Evolutionary conservation across 805 yeast species (phyloP).

Genomic region (Lachancea meyersii): DNA sequence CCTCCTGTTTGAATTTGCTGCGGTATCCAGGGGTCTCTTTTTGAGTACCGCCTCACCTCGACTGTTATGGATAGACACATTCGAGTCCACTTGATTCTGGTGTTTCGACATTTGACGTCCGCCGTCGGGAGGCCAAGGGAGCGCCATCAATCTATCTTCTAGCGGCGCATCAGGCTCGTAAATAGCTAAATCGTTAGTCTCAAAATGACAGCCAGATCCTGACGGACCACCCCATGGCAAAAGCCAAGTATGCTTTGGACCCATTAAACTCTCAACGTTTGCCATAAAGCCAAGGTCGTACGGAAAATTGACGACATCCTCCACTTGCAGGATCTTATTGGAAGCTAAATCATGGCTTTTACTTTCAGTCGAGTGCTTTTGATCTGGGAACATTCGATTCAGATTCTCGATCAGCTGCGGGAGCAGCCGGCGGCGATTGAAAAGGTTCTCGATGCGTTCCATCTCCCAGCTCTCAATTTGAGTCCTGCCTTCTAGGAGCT

Average conservation of each 20-base stretch:
- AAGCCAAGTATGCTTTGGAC: conserved; percentile 59
- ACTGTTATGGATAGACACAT: conserved; percentile 15
- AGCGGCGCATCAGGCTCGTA: conserved; percentile 19
- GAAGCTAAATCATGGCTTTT: conserved; percentile 12
- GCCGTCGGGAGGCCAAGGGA: conserved; percentile 95
- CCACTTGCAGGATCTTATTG: conserved; percentile 39
- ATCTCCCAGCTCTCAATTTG: conserved; percentile 91
- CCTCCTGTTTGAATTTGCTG: conserved; percentile 35
- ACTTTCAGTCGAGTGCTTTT: conserved; percentile 12
- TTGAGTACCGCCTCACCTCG: conserved; percentile 32
- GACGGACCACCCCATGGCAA: conserved; percentile 63
- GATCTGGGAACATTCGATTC: conserved; percentile 36
- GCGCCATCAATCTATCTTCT: conserved; percentile 52
- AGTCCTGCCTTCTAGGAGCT: conserved; percentile 61
- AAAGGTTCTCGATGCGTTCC: conserved; percentile 70
- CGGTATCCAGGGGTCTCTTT: conserved; percentile 30
- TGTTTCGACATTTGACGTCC: conserved; percentile 37
- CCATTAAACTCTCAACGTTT: conserved; percentile 51
- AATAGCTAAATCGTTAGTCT: conserved; percentile 46
- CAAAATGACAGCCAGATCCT: conserved; percentile 54
- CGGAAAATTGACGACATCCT: conserved; percentile 68
- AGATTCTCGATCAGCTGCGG: conserved; percentile 41
- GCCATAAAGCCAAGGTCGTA: conserved; percentile 62
- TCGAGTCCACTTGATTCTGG: conserved; percentile 8
- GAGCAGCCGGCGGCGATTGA: conserved; percentile 45